Evolutionary conservation across 768 basidiomycete genomes (phyloP).

Genomic region (Phlebiopsis flavidoalba): DNA sequence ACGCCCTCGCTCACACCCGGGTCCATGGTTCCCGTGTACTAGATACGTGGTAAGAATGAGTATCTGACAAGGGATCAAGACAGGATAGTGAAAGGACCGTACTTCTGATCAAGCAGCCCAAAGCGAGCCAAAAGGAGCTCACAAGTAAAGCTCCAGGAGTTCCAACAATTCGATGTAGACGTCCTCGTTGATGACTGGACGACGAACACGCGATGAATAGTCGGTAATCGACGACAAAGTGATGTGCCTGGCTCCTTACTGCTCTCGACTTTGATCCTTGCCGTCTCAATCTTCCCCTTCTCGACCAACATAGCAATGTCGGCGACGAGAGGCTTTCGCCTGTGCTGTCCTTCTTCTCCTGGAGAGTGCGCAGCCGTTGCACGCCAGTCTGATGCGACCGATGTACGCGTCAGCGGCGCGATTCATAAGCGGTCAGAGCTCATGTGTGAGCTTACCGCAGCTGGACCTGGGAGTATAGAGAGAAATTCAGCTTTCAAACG

Average conservation of each 20-base stretch:
- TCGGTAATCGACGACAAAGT: neutral
- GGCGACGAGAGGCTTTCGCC: conserved; percentile 61
- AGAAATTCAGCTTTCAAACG: neutral
- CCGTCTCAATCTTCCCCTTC: conserved; percentile 77
- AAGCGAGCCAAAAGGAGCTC: conserved; percentile 93
- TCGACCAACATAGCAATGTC: conserved; percentile 82
- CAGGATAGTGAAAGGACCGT: conserved; percentile 22
- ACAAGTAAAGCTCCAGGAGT: conserved; percentile 87
- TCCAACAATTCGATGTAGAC: conserved; percentile 86
- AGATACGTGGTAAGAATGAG: neutral
- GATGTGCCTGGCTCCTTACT: conserved; percentile 40
- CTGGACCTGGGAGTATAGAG: conserved; percentile 33
- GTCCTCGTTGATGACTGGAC: conserved; percentile 76
- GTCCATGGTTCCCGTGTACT: conserved; percentile 84
- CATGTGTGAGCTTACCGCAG: conserved; percentile 31
- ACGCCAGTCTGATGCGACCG: conserved; percentile 55
- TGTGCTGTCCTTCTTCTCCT: conserved; percentile 93
- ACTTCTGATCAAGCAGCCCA: conserved; percentile 88
- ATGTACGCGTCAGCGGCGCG: neutral
- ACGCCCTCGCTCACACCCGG: conserved; percentile 84
- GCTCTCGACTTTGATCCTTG: conserved; percentile 80
- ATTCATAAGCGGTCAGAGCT: neutral
- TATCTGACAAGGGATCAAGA: neutral
- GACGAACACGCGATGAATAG: neutral
- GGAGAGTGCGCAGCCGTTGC: conserved; percentile 77